phyloP scores from a whole-genome alignment of 495 filamentous ascomycete genomes.

The Bathelium albidoporum region DNA sequence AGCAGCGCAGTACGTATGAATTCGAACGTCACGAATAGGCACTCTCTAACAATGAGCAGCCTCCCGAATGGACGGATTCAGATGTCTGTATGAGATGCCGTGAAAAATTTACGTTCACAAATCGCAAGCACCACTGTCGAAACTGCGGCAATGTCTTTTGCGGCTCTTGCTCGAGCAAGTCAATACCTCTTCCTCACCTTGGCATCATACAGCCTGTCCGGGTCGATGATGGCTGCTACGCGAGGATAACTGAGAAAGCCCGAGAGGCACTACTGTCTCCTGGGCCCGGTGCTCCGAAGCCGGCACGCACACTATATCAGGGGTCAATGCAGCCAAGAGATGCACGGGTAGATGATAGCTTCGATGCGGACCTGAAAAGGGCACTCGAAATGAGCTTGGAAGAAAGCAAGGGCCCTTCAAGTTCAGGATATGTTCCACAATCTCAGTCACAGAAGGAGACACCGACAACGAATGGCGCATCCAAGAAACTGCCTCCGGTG shows the following conservation, averaged over 20 bases:
- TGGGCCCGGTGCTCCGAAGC: slow-evolving; percentile 32
- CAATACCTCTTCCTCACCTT: slow-evolving; percentile 77
- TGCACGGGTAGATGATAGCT: slow-evolving; percentile 74
- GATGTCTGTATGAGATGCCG: slow-evolving; percentile 98
- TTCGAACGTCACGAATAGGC: not conserved
- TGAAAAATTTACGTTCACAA: slow-evolving; percentile 91
- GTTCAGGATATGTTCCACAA: slow-evolving; percentile 60
- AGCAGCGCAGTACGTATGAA: slow-evolving; percentile 72
- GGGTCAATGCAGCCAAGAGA: slow-evolving; percentile 77
- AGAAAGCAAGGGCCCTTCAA: slow-evolving; percentile 62
- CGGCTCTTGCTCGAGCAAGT: slow-evolving; percentile 83
- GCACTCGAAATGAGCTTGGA: slow-evolving; percentile 95
- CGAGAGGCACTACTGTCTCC: slow-evolving; percentile 33
- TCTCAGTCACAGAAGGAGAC: slow-evolving; percentile 33
- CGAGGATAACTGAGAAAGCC: slow-evolving; percentile 74
- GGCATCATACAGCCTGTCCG: slow-evolving; percentile 85
- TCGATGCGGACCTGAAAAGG: slow-evolving; percentile 88
- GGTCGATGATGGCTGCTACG: slow-evolving; percentile 94
- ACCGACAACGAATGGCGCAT: slow-evolving; percentile 35
- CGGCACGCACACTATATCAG: slow-evolving; percentile 44
- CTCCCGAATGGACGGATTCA: slow-evolving; percentile 94
- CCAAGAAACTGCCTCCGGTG: slow-evolving; percentile 26
- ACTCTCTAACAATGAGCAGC: slow-evolving; percentile 40
- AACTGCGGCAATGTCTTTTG: slow-evolving; percentile 98
- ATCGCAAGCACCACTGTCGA: slow-evolving; percentile 93